Conservation (phyloP, 352 stramenopile species). For the Blastocystis hominis region DNA sequence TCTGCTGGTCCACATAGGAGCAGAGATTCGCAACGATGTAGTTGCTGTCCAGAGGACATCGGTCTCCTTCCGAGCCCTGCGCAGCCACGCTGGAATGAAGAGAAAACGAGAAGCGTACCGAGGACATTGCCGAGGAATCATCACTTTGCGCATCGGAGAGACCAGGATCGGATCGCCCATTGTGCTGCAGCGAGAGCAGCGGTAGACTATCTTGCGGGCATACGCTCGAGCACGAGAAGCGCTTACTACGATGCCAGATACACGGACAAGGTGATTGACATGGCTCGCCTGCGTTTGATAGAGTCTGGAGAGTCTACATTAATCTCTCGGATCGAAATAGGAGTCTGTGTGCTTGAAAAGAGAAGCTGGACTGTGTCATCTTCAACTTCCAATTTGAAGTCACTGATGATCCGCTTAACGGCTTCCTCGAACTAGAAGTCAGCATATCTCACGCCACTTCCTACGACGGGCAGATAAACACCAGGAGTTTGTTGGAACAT, state of each 20-base stretch:
- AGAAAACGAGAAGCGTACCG: neutral
- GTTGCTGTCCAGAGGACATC: constrained; percentile 79
- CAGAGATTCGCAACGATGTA: constrained; percentile 82
- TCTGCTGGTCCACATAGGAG: constrained; percentile 92
- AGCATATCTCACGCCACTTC: neutral
- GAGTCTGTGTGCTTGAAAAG: neutral
- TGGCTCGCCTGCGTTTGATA: constrained; percentile 51
- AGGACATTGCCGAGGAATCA: constrained; percentile 56
- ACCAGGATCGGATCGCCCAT: constrained; percentile 51
- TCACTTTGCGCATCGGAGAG: constrained; percentile 35
- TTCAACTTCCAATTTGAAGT: neutral
- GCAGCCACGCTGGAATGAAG: neutral
- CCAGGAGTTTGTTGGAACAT: constrained; percentile 52
- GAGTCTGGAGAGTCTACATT: neutral
- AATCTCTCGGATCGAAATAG: constrained; percentile 33
- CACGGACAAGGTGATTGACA: constrained; percentile 62
- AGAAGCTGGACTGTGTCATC: neutral
- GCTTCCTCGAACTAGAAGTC: constrained; percentile 27
- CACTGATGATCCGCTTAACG: neutral
- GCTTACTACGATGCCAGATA: constrained; percentile 89
- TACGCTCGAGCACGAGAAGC: constrained; percentile 82
- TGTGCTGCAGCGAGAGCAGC: constrained; percentile 69
- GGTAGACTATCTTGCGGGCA: constrained; percentile 76
- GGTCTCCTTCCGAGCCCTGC: constrained; percentile 44
- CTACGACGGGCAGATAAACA: neutral